Evolutionary conservation across 306 rosid genomes (phyloP).

Genomic region (Vachellia collinsii): DNA sequence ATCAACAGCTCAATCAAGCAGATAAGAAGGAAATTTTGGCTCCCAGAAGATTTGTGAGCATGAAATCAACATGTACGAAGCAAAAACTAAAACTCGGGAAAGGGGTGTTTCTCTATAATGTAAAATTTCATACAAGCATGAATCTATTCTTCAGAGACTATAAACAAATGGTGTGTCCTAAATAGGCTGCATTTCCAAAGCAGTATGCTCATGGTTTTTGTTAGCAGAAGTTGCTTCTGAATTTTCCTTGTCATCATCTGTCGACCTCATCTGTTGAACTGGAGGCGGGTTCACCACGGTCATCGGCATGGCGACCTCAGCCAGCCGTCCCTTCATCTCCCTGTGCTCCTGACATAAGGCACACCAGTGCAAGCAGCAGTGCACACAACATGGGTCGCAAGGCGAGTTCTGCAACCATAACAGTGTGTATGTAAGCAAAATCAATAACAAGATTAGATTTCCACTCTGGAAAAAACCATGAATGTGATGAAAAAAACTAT

Average conservation of each 20-base stretch:
- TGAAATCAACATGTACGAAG: conserved; percentile 19
- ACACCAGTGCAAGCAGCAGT: conserved; percentile 96
- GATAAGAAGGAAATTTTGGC: not conserved
- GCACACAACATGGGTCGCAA: conserved; percentile 88
- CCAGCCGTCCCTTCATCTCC: conserved; percentile 87
- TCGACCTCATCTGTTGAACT: conserved; percentile 76
- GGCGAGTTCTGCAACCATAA: conserved; percentile 73
- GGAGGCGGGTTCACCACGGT: conserved; percentile 87
- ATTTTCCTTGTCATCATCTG: conserved; percentile 45
- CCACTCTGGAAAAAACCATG: conserved; percentile 15
- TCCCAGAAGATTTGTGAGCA: not conserved
- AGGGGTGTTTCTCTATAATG: not conserved
- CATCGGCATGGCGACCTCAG: conserved; percentile 70
- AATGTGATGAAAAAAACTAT: not conserved
- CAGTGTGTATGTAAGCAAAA: not conserved
- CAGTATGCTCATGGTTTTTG: conserved; percentile 56
- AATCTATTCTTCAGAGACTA: conserved; percentile 1
- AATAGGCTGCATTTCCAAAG: conserved; percentile 85
- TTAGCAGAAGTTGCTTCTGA: conserved; percentile 54
- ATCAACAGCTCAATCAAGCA: not conserved
- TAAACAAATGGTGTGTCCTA: conserved; percentile 39
- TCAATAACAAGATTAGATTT: not conserved
- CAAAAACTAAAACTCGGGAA: not conserved
- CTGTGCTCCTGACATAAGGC: conserved; percentile 98
- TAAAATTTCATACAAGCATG: conserved; percentile 27